These are phyloP conservation scores for Salix caprea DNA, from an alignment of 345 rosid genomes.

Conservation along the genomic window DNA sequence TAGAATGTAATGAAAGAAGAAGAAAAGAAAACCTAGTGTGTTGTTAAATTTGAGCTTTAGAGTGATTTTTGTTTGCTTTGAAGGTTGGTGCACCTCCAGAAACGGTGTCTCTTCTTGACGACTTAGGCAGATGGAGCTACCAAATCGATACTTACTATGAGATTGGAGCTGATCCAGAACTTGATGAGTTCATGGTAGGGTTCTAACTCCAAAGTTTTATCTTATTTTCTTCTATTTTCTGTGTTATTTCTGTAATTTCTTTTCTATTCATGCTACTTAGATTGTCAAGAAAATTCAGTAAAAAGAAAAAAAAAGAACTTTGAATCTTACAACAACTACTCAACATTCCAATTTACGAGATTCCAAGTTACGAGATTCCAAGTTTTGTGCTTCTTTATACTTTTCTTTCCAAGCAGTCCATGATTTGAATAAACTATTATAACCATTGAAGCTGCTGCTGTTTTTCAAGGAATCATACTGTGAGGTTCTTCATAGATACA, in stretches of 20 bases:
- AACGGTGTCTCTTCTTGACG: slow-evolving; percentile 45
- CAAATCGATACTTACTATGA: slow-evolving; percentile 15
- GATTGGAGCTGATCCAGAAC: slow-evolving; percentile 61
- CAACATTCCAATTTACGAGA: neutral
- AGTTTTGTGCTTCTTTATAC: neutral
- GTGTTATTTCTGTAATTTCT: neutral
- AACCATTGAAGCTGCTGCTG: neutral
- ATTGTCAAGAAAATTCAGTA: neutral
- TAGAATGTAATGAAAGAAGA: neutral
- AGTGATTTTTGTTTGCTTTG: neutral
- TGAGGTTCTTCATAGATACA: slow-evolving; percentile 49
- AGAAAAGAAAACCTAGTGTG: neutral
- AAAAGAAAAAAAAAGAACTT: neutral
- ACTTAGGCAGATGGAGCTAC: slow-evolving; percentile 35
- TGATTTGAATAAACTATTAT: neutral
- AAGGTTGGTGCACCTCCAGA: slow-evolving; percentile 65
- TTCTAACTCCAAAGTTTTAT: neutral
- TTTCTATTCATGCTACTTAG: neutral
- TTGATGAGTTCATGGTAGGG: slow-evolving; percentile 61
- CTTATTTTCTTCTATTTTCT: neutral
- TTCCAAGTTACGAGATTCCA: slow-evolving; percentile 1
- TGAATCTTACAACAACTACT: neutral
- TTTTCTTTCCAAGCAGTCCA: neutral
- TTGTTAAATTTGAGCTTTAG: neutral
- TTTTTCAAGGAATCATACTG: slow-evolving; percentile 54